A percentile compares a stretch with the other conserved stretches of the same genome.
Evolutionary conservation across 805 yeast species (phyloP).

Genomic region (Ogataea philodendri): DNA sequence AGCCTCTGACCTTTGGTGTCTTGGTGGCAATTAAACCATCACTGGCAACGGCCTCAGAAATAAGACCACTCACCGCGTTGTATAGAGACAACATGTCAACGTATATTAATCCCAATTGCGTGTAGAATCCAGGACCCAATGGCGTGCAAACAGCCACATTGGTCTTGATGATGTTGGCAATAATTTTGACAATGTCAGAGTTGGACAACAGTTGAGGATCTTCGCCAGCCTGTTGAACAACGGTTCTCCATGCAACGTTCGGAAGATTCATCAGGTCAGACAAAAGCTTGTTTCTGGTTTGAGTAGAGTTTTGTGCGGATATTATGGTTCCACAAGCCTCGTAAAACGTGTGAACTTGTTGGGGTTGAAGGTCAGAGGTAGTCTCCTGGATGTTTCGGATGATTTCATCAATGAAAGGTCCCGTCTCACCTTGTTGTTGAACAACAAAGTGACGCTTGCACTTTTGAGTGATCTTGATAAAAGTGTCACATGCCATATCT

Average conservation of each 20-base stretch:
- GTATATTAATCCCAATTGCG: slow-evolving; percentile 84
- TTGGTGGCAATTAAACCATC: slow-evolving; percentile 90
- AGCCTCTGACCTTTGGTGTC: slow-evolving; percentile 90
- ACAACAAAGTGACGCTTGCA: slow-evolving; percentile 95
- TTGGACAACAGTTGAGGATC: slow-evolving; percentile 78
- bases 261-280: slow-evolving; percentile 85
- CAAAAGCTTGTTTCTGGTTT: slow-evolving; percentile 67
- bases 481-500: slow-evolving; percentile 99
- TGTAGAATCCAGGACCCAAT: slow-evolving; percentile 84
- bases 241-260: slow-evolving; percentile 90
- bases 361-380: slow-evolving; percentile 92
- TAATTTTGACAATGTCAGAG: slow-evolving; percentile 82
- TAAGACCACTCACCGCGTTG: slow-evolving; percentile 83
- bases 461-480: slow-evolving; percentile 90
- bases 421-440: slow-evolving; percentile 78
- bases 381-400: slow-evolving; percentile 78
- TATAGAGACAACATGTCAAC: slow-evolving; percentile 87
- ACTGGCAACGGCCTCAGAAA: slow-evolving; percentile 70
- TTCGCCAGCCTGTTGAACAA: slow-evolving; percentile 78
- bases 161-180: slow-evolving; percentile 92
- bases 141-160: slow-evolving; percentile 95
- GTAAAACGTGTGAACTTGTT: slow-evolving; percentile 96
- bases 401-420: slow-evolving; percentile 89
- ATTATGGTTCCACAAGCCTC: slow-evolving; percentile 96
- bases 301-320: slow-evolving; percentile 75